Evolutionary conservation across 305 asterid species (phyloP), one percentile per base, ranked within the genome.

Genomic region (Fraxinus angustifolia): DNA sequence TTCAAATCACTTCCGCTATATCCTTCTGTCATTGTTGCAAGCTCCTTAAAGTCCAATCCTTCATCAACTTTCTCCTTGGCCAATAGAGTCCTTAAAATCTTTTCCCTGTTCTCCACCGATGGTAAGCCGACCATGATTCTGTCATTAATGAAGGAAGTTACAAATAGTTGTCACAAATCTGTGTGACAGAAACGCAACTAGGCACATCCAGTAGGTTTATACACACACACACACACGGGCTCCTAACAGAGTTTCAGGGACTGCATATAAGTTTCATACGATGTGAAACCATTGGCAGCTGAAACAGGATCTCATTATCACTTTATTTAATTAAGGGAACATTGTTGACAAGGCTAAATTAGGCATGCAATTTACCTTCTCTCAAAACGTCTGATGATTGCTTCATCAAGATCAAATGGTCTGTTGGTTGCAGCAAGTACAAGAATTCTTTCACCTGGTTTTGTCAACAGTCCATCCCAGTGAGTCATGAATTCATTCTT

Each of bases 351-450:
- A 35, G 6, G 45, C 53, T 36, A 28, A 74, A 72, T 42, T 26
- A 75, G 45, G 53, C 4, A 36, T 8, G 10, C 5, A 60, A 16
- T 68, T 33, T 86, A 92, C 97, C 99, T 95, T 89, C 99, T 89
- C 89, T 95, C 97, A 53, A 95, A 93, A 79, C 97, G 97, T 84
- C 99, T 86, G 17, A 95, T 95, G 84, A 93, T 92, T 78, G 98
- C 98, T 88, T 93, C 98, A 77, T 95, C 99, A 28, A 95, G 98
- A 88, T 95, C 99, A 78, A 95, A 93, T 35, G 99, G 98, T 81
- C 99, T 86, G 82, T 95, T 95, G 34, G 99, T 95, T 23, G 98
- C 99, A 77, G 97, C 98, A 78, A 95, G 97, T 82, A 95, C 98
- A 75, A 95, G 86, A 82, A 95, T 93, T 82, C 91, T 90, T 85